These are phyloP conservation scores for Paecilomyces niveus DNA, from an alignment of 2,329 filamentous ascomycete genomes.

Conservation along the genomic window DNA sequence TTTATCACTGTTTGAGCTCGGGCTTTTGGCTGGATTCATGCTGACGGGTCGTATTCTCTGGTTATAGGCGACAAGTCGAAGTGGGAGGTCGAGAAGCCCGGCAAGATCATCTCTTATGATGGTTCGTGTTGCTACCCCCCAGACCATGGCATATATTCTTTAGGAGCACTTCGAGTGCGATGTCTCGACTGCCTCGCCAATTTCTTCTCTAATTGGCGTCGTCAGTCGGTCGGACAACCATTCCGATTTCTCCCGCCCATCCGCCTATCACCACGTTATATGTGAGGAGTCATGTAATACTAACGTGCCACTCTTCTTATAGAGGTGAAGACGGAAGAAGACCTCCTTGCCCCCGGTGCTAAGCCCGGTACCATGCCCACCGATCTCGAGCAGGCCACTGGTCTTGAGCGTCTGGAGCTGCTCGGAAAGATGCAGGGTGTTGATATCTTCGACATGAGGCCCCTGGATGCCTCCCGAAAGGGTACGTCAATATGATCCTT, in stretches of 20 bases:
- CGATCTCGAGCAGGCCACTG: conserved; percentile 91
- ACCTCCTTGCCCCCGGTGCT: conserved; percentile 80
- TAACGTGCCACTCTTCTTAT: conserved; percentile 16
- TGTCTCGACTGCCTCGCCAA: not conserved
- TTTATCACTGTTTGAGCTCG: not conserved
- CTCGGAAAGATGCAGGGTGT: conserved; percentile 98
- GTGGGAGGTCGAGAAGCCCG: conserved; percentile 33
- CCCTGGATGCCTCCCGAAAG: conserved; percentile 80
- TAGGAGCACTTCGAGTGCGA: conserved; percentile 4
- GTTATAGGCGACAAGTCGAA: conserved; percentile 29
- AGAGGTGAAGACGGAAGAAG: conserved; percentile 79
- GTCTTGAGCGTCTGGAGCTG: conserved; percentile 97
- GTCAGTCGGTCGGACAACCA: not conserved
- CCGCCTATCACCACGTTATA: conserved; percentile 4
- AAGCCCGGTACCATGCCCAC: conserved; percentile 76
- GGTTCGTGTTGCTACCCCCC: conserved; percentile 25
- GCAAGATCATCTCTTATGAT: conserved; percentile 39
- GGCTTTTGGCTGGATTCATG: conserved; percentile 2
- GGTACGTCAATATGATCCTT: conserved; percentile 49
- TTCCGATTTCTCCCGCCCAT: conserved; percentile 7
- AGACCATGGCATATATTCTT: conserved; percentile 7
- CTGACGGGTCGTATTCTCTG: conserved; percentile 18
- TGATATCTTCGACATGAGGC: conserved; percentile 97
- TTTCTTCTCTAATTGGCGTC: conserved; percentile 2
- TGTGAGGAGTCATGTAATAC: conserved; percentile 15